Conservation (phyloP, 2,329 filamentous ascomycete genomes). For the Leptographium radiaticola region DNA sequence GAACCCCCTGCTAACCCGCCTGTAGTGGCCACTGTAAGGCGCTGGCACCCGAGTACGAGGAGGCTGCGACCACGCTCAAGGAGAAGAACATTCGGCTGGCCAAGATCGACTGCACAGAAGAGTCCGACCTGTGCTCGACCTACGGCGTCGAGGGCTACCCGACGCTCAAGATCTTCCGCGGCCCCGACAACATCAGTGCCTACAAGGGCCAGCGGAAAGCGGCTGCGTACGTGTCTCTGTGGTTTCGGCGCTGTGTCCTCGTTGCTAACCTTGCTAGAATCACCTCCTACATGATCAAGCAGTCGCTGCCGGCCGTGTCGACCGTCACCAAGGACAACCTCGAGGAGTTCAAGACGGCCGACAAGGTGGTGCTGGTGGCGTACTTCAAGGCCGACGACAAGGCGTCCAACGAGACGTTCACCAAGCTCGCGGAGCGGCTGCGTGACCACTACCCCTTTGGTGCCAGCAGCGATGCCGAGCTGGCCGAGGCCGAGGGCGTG, state of each 20-base stretch:
- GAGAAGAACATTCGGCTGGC: conserved; percentile 75
- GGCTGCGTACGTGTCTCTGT: conserved; percentile 41
- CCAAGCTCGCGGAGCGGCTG: conserved; percentile 56
- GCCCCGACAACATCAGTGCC: conserved; percentile 63
- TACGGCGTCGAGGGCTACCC: conserved; percentile 95
- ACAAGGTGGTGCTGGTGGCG: conserved; percentile 89
- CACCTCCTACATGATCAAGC: conserved; percentile 92
- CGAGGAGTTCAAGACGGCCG: conserved; percentile 92
- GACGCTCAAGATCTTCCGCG: conserved; percentile 97
- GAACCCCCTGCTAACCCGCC: conserved; percentile 1
- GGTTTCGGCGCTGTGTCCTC: neutral
- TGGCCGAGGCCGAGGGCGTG: conserved; percentile 85
- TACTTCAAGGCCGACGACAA: conserved; percentile 76
- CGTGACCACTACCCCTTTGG: conserved; percentile 91
- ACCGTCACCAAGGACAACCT: conserved; percentile 66
- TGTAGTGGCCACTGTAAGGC: conserved; percentile 93
- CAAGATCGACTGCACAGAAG: conserved; percentile 92
- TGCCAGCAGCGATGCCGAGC: conserved; percentile 64
- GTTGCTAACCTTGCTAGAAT: conserved; percentile 28
- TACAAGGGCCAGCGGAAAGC: conserved; percentile 89
- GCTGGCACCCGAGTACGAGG: conserved; percentile 83
- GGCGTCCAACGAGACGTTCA: conserved; percentile 76
- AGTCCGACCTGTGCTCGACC: conserved; percentile 79
- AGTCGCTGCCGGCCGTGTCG: conserved; percentile 87
- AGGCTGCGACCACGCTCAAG: conserved; percentile 71